These are phyloP conservation scores for Serendipita vermifera DNA, from an alignment of 768 basidiomycete species.

Conservation along the genomic window DNA sequence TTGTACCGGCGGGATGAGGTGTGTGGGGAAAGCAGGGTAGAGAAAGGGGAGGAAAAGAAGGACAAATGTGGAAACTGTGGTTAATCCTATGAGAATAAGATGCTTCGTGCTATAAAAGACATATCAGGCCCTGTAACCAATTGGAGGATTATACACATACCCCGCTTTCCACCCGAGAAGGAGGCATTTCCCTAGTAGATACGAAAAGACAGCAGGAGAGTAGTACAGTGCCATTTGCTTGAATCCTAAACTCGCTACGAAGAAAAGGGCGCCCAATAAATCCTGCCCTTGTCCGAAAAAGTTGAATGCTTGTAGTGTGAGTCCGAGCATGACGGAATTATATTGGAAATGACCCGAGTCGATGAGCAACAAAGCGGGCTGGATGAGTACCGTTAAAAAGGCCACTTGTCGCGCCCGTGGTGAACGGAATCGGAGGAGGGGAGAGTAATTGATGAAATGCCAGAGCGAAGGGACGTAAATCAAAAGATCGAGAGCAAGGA, in stretches of 20 bases:
- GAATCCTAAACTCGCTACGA: slow-evolving; percentile 77
- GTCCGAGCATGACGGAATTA: slow-evolving; percentile 85
- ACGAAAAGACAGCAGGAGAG: slow-evolving; percentile 82
- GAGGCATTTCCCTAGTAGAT: slow-evolving; percentile 79
- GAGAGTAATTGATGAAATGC: slow-evolving; percentile 54
- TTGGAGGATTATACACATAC: slow-evolving; percentile 30
- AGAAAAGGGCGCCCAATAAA: slow-evolving; percentile 59
- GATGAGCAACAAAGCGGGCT: slow-evolving; percentile 71
- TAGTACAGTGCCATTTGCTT: slow-evolving; percentile 97
- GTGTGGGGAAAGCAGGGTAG: slow-evolving; percentile 41
- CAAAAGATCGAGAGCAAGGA: slow-evolving; percentile 51
- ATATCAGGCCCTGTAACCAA: slow-evolving; percentile 16
- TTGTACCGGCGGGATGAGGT: slow-evolving; percentile 37
- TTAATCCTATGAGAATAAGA: slow-evolving; percentile 56
- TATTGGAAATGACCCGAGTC: slow-evolving; percentile 96
- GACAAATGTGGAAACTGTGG: slow-evolving; percentile 49
- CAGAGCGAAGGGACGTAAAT: slow-evolving; percentile 65
- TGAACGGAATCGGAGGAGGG: slow-evolving; percentile 42
- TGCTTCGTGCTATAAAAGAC: slow-evolving; percentile 27
- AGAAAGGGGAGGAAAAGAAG: slow-evolving; percentile 72
- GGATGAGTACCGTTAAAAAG: slow-evolving; percentile 57
- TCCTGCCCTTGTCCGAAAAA: slow-evolving; percentile 60
- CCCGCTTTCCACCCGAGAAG: slow-evolving; percentile 59
- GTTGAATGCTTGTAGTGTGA: slow-evolving; percentile 55
- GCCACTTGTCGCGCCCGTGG: slow-evolving; percentile 66